Evolutionary conservation across 495 filamentous ascomycete genomes (phyloP), one percentile per base, ranked within the genome.

Genomic region (Amphirosellinia nigrospora): DNA sequence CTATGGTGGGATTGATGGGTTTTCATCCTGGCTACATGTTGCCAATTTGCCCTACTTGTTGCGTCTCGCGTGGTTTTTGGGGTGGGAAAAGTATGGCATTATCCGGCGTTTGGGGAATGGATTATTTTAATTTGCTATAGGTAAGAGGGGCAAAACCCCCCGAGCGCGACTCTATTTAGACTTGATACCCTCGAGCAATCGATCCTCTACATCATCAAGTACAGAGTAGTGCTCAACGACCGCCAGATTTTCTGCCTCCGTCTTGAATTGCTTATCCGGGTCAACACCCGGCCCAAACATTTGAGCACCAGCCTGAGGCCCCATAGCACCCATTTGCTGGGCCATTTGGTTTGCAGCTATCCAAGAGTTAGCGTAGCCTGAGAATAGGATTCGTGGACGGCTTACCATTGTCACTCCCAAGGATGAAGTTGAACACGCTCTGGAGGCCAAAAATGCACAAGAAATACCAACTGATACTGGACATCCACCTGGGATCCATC

Each of bases 381-480:
- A 19, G 11, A 28, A 7, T 45, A 23, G 32, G 59, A 7, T 19
- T 21, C 21, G 9, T 43, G 23, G 32, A 9, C 43, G 34, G 81
- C 90, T 80, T 83, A 97, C 94, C 88, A 77, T 99, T 99, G 72
- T 98, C 95, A 79, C 91, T 95, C 15, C 96, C 96, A 26, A 99
- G 87, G 56, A 99, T 89, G 79, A 97, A 98, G 72, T 94, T 97
- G 82, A 98, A 99, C n/a, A 98, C 94, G 59, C 94, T 92, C 79
- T 98, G 95, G 63, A 99, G 86, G 45, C 96, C 96, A 79, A 99
- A 97, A 71, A 98, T 88, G 74, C 96, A 97, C 61, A 99, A 83
- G 78, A 99, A 98, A 82, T 99, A 99, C 95, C 94, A 98, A 56
- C 94, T 97, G 74, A 99, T 89, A 76, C 92, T 96, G 1, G 96